These are phyloP conservation scores for Ustilago sp. DNA, from an alignment of 1,284 basidiomycete genomes.

Conservation along the genomic window DNA sequence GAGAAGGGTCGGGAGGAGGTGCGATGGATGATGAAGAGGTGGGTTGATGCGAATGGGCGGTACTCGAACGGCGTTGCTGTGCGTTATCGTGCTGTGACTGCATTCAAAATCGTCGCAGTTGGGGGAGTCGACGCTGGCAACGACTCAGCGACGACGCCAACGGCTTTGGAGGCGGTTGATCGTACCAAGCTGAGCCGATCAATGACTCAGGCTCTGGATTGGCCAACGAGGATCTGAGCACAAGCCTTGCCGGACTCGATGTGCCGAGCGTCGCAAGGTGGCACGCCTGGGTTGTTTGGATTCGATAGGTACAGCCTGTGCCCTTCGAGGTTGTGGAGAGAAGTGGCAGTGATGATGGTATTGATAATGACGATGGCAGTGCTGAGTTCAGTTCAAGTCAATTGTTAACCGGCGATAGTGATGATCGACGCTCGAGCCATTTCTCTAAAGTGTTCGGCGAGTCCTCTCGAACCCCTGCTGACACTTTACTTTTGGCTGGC, in stretches of 20 bases:
- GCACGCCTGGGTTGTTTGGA: not conserved
- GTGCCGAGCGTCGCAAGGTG: not conserved
- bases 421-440: too few species aligned
- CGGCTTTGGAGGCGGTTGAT: not conserved
- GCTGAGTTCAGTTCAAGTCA: conserved; percentile 12
- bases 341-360: not conserved
- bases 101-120: conserved; percentile 32
- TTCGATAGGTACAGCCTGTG: not conserved
- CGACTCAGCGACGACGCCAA: conserved; percentile 27
- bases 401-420: not conserved
- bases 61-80: conserved; percentile 24
- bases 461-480: not conserved
- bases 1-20: conserved; percentile 17
- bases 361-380: conserved; percentile 9
- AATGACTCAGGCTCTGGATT: not conserved
- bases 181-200: not conserved
- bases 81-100: conserved; percentile 24
- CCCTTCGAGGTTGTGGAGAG: not conserved
- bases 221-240: not conserved
- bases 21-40: conserved; percentile 31
- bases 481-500: not conserved
- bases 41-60: conserved; percentile 14
- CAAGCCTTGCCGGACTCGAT: not conserved
- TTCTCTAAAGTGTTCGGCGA: not conserved
- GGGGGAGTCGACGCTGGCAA: conserved; percentile 16